Evolutionary conservation across 2,329 filamentous ascomycete species (phyloP).

Genomic region (Cladosporium phlei): DNA sequence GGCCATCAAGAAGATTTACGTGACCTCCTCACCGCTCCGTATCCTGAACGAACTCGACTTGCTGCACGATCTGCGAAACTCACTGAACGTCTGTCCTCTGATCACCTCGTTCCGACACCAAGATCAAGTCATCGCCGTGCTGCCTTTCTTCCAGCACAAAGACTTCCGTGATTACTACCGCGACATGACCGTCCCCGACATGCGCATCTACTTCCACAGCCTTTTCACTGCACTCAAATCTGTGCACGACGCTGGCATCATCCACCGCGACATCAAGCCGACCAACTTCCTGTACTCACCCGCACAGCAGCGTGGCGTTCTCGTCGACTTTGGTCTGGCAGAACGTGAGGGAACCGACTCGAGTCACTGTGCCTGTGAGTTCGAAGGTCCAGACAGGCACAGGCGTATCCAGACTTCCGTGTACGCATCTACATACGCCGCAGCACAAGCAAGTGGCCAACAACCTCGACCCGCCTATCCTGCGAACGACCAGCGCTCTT

Average conservation of each 20-base stretch:
- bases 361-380: slow-evolving; percentile 77
- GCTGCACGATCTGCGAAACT: slow-evolving; percentile 78
- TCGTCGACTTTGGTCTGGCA: slow-evolving; percentile 98
- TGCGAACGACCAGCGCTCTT: slow-evolving; percentile 82
- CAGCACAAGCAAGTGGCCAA: slow-evolving; percentile 21
- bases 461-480: slow-evolving; percentile 63
- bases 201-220: slow-evolving; percentile 82
- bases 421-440: slow-evolving; percentile 52
- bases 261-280: slow-evolving; percentile 65
- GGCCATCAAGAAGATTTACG: slow-evolving; percentile 98
- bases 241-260: slow-evolving; percentile 77
- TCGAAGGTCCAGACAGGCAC: slow-evolving; percentile 59
- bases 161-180: slow-evolving; percentile 96
- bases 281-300: slow-evolving; percentile 97
- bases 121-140: slow-evolving; percentile 89
- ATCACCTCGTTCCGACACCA: slow-evolving; percentile 95
- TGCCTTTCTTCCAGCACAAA: slow-evolving; percentile 92
- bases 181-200: slow-evolving; percentile 78
- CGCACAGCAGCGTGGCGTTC: slow-evolving; percentile 70
- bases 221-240: slow-evolving; percentile 79
- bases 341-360: slow-evolving; percentile 68
- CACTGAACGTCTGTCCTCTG: slow-evolving; percentile 81
- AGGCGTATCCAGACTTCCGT: slow-evolving; percentile 50
- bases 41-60: slow-evolving; percentile 96
- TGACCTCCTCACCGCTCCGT: slow-evolving; percentile 86